Percentiles rank a stretch among this genome's conserved stretches.
Evolutionary conservation across 2,329 filamentous ascomycete genomes (phyloP).

Genomic region (Simplicillium sp.): DNA sequence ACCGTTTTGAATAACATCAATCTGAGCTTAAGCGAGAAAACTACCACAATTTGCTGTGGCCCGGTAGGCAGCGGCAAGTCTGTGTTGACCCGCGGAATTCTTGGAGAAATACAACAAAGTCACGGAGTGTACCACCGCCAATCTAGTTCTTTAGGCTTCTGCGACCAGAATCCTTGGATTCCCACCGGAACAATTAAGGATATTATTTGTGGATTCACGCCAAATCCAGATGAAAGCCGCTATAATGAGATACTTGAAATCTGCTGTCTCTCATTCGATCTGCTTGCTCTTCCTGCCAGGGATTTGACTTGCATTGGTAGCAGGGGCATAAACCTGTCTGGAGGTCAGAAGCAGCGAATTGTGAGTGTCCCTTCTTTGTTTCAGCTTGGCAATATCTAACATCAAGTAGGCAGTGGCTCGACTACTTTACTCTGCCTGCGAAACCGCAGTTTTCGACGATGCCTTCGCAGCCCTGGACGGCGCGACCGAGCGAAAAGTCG

Average conservation of each 20-base stretch:
- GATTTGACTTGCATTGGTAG: constrained; percentile 2
- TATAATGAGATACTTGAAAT: neutral
- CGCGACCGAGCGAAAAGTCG: constrained; percentile 7
- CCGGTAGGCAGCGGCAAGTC: constrained; percentile 5
- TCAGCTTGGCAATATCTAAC: neutral
- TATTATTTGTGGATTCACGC: constrained; percentile 1
- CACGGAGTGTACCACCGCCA: neutral
- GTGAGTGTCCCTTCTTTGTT: neutral
- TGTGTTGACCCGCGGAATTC: constrained; percentile 1
- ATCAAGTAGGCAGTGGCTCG: constrained; percentile 8
- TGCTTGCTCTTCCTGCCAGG: neutral
- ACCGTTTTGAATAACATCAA: constrained; percentile 1
- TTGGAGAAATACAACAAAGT: constrained; percentile 1
- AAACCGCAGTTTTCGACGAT: constrained; percentile 10
- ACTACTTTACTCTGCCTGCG: constrained; percentile 5
- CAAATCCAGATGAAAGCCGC: neutral
- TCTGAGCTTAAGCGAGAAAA: neutral
- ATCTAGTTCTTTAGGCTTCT: constrained; percentile 2
- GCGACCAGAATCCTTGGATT: constrained; percentile 4
- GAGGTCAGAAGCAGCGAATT: constrained; percentile 5
- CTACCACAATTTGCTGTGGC: constrained; percentile 5
- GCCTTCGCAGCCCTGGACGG: constrained; percentile 11
- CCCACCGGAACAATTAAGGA: constrained; percentile 3
- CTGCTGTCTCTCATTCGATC: constrained; percentile 4
- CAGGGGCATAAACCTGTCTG: constrained; percentile 5